Conservation (phyloP, 805 yeast species). For the Blastobotrys americana region DNA sequence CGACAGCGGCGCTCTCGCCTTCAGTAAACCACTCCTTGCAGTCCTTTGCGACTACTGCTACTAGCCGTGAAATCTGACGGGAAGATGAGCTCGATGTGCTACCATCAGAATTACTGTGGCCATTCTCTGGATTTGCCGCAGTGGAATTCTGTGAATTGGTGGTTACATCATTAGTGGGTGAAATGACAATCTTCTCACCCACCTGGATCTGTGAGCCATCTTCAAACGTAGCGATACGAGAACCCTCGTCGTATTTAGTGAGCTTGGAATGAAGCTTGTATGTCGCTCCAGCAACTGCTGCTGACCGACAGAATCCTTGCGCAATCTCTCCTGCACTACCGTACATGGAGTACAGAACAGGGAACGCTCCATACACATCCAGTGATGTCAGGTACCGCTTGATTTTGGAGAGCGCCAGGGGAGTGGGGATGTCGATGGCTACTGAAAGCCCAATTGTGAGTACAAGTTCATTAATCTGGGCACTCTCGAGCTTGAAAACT, state of each 20-base stretch:
- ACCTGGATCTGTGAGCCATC: constrained; percentile 74
- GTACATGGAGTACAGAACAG: constrained; percentile 82
- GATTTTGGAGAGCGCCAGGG: constrained; percentile 71
- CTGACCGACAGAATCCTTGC: constrained; percentile 95
- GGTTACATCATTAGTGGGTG: constrained; percentile 39
- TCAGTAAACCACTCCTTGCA: constrained; percentile 90
- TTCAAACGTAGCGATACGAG: constrained; percentile 49
- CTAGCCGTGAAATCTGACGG: constrained; percentile 55
- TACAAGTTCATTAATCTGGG: constrained; percentile 77
- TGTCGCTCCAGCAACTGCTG: constrained; percentile 96
- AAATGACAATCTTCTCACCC: constrained; percentile 68
- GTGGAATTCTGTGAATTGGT: neutral
- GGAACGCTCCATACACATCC: constrained; percentile 91
- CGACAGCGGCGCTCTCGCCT: constrained; percentile 75
- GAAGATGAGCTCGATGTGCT: constrained; percentile 1
- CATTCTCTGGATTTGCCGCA: constrained; percentile 18
- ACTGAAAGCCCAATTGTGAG: constrained; percentile 79
- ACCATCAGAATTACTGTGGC: constrained; percentile 28
- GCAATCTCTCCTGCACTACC: constrained; percentile 95
- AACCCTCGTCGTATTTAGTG: constrained; percentile 53
- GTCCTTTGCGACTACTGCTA: constrained; percentile 75
- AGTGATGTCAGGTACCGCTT: constrained; percentile 76
- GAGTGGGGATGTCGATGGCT: constrained; percentile 52
- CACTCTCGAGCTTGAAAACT: constrained; percentile 60
- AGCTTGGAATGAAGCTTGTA: constrained; percentile 73